These are phyloP conservation scores for Diaporthe destruens DNA, from an alignment of 2,329 filamentous ascomycete genomes.

Conservation along the genomic window DNA sequence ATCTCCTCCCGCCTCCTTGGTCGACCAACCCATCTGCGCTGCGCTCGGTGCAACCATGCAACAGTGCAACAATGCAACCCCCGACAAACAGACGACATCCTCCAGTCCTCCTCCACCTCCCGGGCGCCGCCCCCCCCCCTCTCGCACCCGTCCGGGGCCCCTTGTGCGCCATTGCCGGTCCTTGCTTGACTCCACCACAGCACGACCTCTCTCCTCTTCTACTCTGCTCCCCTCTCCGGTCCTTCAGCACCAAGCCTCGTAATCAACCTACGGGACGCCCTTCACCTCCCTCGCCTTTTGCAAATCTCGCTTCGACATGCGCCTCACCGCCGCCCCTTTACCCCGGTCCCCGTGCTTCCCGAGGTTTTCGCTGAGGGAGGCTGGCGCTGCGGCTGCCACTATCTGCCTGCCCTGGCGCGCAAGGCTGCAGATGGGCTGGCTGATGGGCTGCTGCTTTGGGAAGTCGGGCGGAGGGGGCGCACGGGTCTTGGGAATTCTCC, in stretches of 20 bases:
- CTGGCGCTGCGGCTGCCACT: not conserved
- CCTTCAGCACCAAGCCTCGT: not conserved
- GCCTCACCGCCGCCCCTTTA: conserved; percentile 12
- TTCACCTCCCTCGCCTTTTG: conserved; percentile 16
- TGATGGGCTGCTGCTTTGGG: conserved; percentile 1
- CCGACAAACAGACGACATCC: not conserved
- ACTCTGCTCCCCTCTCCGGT: conserved; percentile 13
- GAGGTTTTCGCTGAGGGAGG: not conserved
- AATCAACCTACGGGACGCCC: not conserved
- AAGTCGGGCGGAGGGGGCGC: not conserved
- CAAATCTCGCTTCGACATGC: conserved; percentile 29
- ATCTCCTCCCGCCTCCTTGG: conserved; percentile 33
- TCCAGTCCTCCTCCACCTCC: conserved; percentile 18
- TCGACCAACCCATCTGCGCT: conserved; percentile 1
- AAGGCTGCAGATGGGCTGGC: conserved; percentile 13
- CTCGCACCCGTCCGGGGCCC: conserved; percentile 8
- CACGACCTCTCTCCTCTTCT: conserved; percentile 1
- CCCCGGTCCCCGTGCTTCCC: not conserved
- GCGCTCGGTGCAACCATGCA: conserved; percentile 26
- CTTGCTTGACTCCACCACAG: conserved; percentile 11
- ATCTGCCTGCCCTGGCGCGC: conserved; percentile 6
- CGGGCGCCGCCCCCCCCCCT: not conserved
- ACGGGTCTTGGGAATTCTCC: not conserved
- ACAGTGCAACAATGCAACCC: conserved; percentile 7
- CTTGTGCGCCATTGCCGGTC: conserved; percentile 17